Evolutionary conservation across 176 grass and related monocot genomes (phyloP), one percentile per base, ranked within the genome.

Genomic region (Pontederia crassipes): DNA sequence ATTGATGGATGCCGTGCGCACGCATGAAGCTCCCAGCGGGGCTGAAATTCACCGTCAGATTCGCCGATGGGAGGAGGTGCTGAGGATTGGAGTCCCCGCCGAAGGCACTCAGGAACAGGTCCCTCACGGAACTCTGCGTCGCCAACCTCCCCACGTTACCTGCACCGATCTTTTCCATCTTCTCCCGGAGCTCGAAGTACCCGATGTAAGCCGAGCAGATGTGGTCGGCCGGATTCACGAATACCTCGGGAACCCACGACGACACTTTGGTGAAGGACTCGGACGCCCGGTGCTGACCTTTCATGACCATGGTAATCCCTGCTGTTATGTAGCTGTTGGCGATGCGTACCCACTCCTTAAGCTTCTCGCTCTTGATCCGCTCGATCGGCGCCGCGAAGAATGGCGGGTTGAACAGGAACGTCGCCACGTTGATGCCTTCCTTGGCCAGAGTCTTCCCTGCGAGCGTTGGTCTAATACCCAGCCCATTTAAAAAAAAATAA

Each of bases 1-100:
- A 91, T 73, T 86, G 88, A 69, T 83, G 83, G 62, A 91, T 91
- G 55, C 87, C 83, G 55, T 92, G 88, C 9, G 88, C 80, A 7
- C 68, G 40, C 77, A 72, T 83, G 62, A 92, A 84, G 75, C 83
- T 66, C 50, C 52, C 61, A 49, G 74, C 67, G 32, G 71, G 18
- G 17, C 61, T 50, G 16, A 65, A 61, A 67, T 92, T 87, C 70
- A 92, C 80, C 48, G 77, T 83, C 53, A 92, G 56, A 45, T 78
- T 59, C 27, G 77, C 77, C 13, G 77, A 87, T 28, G 80, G 80
- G 69, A 92, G 80, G 47, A 87, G 72, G 75, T 91, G 88, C 57
- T 82, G 74, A 28, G 88, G 79, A 61, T 86, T 83, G 45, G 65
- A 62, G 11, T 73, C 71, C 14, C 63, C 67, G 8, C 52, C 57